Conservation (phyloP, 768 basidiomycete species). For the Sarcomyxa edulis region DNA sequence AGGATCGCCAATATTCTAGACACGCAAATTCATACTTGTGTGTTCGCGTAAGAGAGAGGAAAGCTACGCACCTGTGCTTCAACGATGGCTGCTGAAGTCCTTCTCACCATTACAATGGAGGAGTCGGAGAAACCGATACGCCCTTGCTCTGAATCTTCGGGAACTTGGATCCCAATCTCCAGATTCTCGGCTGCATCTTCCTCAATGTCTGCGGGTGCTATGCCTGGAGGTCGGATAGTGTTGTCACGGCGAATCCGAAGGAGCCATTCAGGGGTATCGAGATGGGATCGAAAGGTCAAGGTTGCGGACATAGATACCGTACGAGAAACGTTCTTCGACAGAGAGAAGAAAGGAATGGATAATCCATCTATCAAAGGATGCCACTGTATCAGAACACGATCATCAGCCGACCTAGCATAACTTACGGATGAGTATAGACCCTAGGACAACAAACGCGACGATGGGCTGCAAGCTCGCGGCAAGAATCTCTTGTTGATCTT, state of each 20-base stretch:
- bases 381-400: neutral
- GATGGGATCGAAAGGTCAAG: slow-evolving; percentile 28
- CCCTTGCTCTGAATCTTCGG: too few species aligned
- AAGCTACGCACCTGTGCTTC: too few species aligned
- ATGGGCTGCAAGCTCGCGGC: slow-evolving; percentile 73
- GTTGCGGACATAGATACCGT: slow-evolving; percentile 42
- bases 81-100: too few species aligned
- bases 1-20: too few species aligned
- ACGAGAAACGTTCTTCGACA: slow-evolving; percentile 41
- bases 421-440: slow-evolving; percentile 81
- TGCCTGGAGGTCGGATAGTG: too few species aligned
- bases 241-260: slow-evolving; percentile 24
- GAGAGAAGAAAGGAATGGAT: slow-evolving; percentile 63
- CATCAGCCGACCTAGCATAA: slow-evolving; percentile 2
- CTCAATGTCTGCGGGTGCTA: too few species aligned
- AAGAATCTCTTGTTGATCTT: slow-evolving; percentile 68
- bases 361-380: slow-evolving; percentile 46
- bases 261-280: slow-evolving; percentile 40
- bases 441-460: slow-evolving; percentile 81
- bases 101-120: too few species aligned
- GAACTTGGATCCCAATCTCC: too few species aligned
- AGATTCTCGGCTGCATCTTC: too few species aligned
- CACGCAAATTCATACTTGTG: too few species aligned
- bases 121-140: too few species aligned
- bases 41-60: too few species aligned